A percentile compares a stretch with the other conserved stretches of the same genome.
phyloP scores from a whole-genome alignment of 139 green algal genomes.

The Chlamydomonas incerta region DNA sequence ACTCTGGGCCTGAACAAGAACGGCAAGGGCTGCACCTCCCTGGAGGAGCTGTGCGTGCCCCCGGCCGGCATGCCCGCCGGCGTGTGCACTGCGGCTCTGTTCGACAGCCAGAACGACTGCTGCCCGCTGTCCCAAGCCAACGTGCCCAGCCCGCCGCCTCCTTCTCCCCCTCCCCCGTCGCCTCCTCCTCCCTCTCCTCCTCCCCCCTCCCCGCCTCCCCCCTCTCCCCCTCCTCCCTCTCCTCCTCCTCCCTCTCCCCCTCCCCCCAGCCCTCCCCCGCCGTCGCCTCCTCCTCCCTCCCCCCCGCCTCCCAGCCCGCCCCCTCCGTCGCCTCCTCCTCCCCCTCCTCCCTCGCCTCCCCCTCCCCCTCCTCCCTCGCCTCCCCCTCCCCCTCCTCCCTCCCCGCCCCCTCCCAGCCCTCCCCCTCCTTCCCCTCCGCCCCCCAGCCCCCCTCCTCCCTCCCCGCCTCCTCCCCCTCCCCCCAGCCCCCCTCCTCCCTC shows the following conservation, averaged over 20 bases:
- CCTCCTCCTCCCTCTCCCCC: conserved; percentile 1
- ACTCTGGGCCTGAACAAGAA: neutral
- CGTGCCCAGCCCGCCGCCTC: conserved; percentile 17
- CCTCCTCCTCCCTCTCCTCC: neutral
- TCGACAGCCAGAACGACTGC: conserved; percentile 11
- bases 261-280: neutral
- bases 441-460: neutral
- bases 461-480: neutral
- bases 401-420: neutral
- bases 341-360: neutral
- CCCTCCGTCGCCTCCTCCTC: neutral
- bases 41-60: conserved; percentile 32
- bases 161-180: neutral
- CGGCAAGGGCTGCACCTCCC: conserved; percentile 9
- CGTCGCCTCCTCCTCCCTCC: neutral
- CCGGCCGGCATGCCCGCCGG: neutral
- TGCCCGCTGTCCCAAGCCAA: conserved; percentile 7
- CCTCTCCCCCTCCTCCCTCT: neutral
- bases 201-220: neutral
- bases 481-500: neutral
- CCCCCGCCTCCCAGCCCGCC: neutral
- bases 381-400: neutral
- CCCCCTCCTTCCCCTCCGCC: neutral
- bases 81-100: conserved; percentile 14
- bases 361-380: neutral